These are phyloP conservation scores for Claviceps cyperi DNA, from an alignment of 2,329 filamentous ascomycete species.

Conservation along the genomic window DNA sequence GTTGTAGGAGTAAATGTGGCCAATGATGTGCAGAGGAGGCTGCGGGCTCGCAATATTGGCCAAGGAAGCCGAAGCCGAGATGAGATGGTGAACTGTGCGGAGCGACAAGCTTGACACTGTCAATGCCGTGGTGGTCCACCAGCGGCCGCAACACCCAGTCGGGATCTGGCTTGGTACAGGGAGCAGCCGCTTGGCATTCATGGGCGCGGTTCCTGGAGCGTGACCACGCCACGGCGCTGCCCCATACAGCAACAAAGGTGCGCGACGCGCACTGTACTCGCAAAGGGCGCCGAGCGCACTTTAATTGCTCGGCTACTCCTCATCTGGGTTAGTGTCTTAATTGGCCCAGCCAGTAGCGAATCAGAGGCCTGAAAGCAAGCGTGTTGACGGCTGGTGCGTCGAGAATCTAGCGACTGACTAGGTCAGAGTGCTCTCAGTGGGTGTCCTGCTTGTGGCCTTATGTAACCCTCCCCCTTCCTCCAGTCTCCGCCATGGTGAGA, in stretches of 20 bases:
- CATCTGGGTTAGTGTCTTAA: neutral
- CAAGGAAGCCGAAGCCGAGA: neutral
- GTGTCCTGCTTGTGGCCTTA: neutral
- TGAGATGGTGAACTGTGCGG: neutral
- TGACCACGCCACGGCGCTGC: neutral
- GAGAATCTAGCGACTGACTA: neutral
- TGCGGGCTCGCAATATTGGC: neutral
- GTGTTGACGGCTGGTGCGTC: neutral
- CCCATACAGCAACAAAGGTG: neutral
- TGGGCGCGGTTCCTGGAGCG: neutral
- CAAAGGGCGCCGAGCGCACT: neutral
- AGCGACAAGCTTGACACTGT: neutral
- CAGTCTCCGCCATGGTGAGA: constrained; percentile 8
- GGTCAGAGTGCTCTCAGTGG: neutral
- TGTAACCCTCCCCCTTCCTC: constrained; percentile 1
- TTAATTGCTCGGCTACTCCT: neutral
- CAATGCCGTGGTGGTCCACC: neutral
- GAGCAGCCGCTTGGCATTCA: neutral
- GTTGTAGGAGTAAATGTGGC: neutral
- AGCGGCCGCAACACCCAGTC: neutral
- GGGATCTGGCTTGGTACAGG: neutral
- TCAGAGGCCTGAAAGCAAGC: neutral
- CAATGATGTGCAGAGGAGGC: neutral
- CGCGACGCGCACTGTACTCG: constrained; percentile 5
- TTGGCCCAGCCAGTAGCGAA: neutral